These are phyloP conservation scores for Xerocomus amazonicus DNA, from an alignment of 1,284 basidiomycete species.

Conservation along the genomic window DNA sequence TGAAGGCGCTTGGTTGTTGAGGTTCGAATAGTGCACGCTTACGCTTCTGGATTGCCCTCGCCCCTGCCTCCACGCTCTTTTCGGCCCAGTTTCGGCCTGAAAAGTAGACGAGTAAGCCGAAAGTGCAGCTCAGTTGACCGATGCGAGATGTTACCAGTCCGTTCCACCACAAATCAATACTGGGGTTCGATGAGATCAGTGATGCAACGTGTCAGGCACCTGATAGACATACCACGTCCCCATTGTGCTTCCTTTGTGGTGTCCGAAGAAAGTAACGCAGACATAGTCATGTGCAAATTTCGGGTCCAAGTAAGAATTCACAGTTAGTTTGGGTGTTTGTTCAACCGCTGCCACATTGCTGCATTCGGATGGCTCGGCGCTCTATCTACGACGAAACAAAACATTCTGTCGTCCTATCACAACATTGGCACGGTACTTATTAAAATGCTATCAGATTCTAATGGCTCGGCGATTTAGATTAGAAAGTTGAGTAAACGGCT, in stretches of 20 bases:
- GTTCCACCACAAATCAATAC: constrained; percentile 83
- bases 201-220: constrained; percentile 8
- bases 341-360: constrained; percentile 26
- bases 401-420: neutral
- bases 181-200: constrained; percentile 31
- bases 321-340: constrained; percentile 18
- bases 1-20: constrained; percentile 3
- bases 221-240: constrained; percentile 31
- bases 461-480: neutral
- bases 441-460: constrained; percentile 1
- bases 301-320: constrained; percentile 15
- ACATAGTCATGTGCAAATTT: constrained; percentile 31
- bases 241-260: constrained; percentile 28
- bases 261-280: constrained; percentile 23
- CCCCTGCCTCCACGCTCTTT: constrained; percentile 54
- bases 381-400: constrained; percentile 26
- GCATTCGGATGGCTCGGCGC: constrained; percentile 31
- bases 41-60: constrained; percentile 42
- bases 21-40: constrained; percentile 17
- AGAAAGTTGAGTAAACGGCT: neutral
- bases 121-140: neutral
- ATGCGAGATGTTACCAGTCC: constrained; percentile 59
- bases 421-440: neutral
- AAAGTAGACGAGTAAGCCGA: constrained; percentile 22
- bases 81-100: constrained; percentile 62